phyloP scores from a whole-genome alignment of 345 rosid species.

The Populus ilicifolia region DNA sequence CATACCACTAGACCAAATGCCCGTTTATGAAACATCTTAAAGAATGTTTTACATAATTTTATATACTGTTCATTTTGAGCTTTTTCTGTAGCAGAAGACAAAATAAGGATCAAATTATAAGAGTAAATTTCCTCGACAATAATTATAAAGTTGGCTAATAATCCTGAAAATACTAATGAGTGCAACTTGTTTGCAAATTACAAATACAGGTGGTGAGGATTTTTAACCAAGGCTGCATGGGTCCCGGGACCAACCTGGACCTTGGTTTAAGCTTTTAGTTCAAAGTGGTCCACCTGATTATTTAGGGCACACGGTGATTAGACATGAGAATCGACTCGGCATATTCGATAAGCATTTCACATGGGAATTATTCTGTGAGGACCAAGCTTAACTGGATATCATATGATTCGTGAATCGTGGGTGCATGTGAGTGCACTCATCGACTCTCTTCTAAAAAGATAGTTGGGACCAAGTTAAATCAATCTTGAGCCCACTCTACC shows the following conservation, averaged over 20 bases:
- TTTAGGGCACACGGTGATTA: conserved; percentile 2
- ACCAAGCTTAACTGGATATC: not conserved
- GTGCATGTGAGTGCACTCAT: conserved; percentile 7
- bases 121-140: too few species aligned
- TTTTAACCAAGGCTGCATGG: not conserved
- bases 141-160: too few species aligned
- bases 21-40: not conserved
- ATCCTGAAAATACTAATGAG: too few species aligned
- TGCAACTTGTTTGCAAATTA: not conserved
- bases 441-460: not conserved
- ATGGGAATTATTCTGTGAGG: not conserved
- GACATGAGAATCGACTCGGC: not conserved
- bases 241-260: not conserved
- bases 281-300: not conserved
- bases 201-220: not conserved
- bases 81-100: too few species aligned
- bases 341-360: not conserved
- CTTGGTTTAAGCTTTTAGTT: not conserved
- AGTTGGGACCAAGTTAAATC: not conserved
- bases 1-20: conserved; percentile 83
- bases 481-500: not conserved
- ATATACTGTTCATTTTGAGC: too few species aligned
- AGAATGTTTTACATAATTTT: too few species aligned
- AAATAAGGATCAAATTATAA: too few species aligned
- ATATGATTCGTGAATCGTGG: conserved; percentile 9